Conservation (phyloP, 306 rosid species). For the Abrus precatorius region DNA sequence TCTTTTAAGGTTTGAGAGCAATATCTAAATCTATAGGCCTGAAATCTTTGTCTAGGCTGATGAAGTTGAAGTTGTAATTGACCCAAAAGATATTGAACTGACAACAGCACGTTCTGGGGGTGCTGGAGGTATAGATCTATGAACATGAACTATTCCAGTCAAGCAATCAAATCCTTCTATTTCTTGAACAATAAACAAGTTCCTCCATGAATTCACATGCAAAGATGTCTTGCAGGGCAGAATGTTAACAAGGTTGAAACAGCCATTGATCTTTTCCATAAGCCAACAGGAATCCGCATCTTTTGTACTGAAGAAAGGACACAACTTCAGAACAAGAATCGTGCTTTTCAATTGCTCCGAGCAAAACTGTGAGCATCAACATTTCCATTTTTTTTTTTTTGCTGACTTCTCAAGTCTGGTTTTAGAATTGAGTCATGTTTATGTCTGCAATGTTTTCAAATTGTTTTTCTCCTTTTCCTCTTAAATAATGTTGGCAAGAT, state of each 20-base stretch:
- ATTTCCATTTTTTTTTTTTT: conserved; percentile 18
- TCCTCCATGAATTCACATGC: conserved; percentile 44
- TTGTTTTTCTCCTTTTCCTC: conserved; percentile 2
- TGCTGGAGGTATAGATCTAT: conserved; percentile 87
- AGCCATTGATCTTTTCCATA: conserved; percentile 93
- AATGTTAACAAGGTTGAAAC: conserved; percentile 99
- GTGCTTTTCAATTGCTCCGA: conserved; percentile 93
- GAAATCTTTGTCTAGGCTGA: conserved; percentile 73
- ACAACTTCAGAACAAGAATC: conserved; percentile 84
- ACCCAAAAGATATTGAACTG: conserved; percentile 96
- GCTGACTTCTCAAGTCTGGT: conserved; percentile 22
- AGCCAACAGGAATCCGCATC: conserved; percentile 97
- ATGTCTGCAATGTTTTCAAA: conserved; percentile 15
- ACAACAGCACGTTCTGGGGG: conserved; percentile 98
- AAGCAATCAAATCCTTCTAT: conserved; percentile 37
- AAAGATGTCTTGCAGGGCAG: conserved; percentile 76
- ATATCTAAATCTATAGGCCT: conserved; percentile 43
- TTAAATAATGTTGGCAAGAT: conserved; percentile 31
- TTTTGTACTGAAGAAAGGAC: conserved; percentile 99
- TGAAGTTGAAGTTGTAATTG: conserved; percentile 94
- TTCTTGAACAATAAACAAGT: conserved; percentile 23
- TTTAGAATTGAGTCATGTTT: conserved; percentile 30
- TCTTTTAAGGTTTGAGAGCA: conserved; percentile 36
- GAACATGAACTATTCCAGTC: conserved; percentile 26
- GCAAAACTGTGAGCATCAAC: conserved; percentile 85